Conservation (phyloP, 176 grass and related monocot species). For the Canna indica region DNA sequence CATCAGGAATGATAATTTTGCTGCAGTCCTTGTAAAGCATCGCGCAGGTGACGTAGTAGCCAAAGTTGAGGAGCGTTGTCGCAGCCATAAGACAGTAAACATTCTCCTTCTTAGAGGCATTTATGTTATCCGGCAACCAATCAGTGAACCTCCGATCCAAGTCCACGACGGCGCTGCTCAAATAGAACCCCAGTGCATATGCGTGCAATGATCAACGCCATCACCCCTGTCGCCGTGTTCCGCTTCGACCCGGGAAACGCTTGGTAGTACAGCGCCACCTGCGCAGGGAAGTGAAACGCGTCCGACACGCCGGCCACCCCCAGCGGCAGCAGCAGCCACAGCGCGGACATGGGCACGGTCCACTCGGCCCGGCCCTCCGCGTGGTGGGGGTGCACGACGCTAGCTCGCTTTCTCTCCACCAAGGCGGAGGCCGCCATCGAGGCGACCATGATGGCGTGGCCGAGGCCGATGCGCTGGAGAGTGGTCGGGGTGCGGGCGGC, state of each 20-base stretch:
- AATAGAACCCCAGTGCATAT: slow-evolving; percentile 74
- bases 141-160: slow-evolving; percentile 24
- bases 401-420: slow-evolving; percentile 30
- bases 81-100: slow-evolving; percentile 55
- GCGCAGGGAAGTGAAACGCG: slow-evolving; percentile 50
- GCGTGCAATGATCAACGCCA: slow-evolving; percentile 38
- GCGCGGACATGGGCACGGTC: slow-evolving; percentile 50
- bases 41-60: slow-evolving; percentile 45
- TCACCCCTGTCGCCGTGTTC: slow-evolving; percentile 61
- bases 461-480: slow-evolving; percentile 43
- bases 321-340: slow-evolving; percentile 64
- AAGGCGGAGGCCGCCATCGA: slow-evolving; percentile 41
- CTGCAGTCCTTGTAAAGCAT: slow-evolving; percentile 57
- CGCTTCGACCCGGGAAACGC: slow-evolving; percentile 57
- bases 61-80: slow-evolving; percentile 50
- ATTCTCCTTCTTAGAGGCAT: slow-evolving; percentile 41
- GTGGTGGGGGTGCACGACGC: slow-evolving; percentile 26
- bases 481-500: slow-evolving; percentile 27
- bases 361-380: slow-evolving; percentile 25
- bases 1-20: too few species aligned
- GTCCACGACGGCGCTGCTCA: slow-evolving; percentile 55
- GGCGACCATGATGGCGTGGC: slow-evolving; percentile 35
- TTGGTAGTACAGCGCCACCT: slow-evolving; percentile 59
- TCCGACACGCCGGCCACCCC: slow-evolving; percentile 36
- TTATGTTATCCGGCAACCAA: slow-evolving; percentile 77